These are phyloP conservation scores for Arthrobotrys musiformis DNA, from an alignment of 2,329 filamentous ascomycete genomes.

Conservation along the genomic window DNA sequence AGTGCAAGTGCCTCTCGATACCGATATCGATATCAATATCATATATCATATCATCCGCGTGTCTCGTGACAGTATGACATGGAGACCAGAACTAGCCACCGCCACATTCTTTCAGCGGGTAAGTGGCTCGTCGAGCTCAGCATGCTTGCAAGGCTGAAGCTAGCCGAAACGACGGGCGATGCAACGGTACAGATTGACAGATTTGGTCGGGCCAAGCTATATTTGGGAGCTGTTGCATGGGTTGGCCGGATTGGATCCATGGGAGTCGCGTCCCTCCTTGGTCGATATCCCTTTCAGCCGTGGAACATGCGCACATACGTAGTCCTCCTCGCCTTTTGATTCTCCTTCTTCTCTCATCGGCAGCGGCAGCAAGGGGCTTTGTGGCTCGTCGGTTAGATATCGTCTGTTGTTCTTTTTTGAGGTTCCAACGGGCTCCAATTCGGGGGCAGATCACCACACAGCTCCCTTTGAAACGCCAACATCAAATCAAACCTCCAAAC, in stretches of 20 bases:
- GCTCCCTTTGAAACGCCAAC: slow-evolving; percentile 4
- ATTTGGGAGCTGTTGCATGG: slow-evolving; percentile 23
- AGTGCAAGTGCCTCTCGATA: no score
- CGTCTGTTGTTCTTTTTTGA: background rate
- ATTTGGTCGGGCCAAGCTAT: slow-evolving; percentile 19
- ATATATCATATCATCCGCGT: background rate
- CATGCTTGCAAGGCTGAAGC: slow-evolving; percentile 29
- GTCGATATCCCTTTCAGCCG: slow-evolving; percentile 23
- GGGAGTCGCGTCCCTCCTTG: background rate
- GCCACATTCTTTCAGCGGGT: background rate
- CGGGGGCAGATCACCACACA: background rate
- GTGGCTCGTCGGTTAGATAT: no score
- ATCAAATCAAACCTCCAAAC: background rate
- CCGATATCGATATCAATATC: no score
- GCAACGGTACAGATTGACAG: slow-evolving; percentile 11
- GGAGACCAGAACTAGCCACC: background rate
- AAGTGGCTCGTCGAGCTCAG: background rate
- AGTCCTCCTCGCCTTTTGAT: background rate
- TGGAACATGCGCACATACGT: no score
- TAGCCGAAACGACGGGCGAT: slow-evolving; percentile 41
- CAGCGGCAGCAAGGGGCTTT: no score
- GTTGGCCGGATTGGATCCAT: background rate
- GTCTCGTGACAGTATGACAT: background rate
- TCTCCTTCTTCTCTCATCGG: no score
- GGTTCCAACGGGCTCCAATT: background rate